Percentiles rank a stretch among this genome's conserved stretches.
Conservation (phyloP, 805 yeast species). For the Scheffersomyces coipomensis region DNA sequence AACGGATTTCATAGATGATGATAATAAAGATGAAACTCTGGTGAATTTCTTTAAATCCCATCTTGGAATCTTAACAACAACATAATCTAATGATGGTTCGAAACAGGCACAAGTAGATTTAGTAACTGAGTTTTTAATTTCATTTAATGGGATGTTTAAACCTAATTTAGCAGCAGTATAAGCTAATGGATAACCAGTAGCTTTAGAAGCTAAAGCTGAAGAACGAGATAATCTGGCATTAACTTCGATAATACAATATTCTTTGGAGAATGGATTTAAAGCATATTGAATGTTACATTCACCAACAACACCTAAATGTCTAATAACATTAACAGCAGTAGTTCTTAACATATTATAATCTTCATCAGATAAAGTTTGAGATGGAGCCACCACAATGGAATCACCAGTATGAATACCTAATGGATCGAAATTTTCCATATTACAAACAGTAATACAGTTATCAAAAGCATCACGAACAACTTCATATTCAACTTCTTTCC, state of each 20-base stretch:
- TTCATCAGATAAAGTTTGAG: constrained; percentile 94
- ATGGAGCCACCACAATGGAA: constrained; percentile 97
- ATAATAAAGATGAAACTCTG: constrained; percentile 81
- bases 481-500: constrained; percentile 99
- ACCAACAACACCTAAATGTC: constrained; percentile 98
- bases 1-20: constrained; percentile 96
- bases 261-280: constrained; percentile 87
- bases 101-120: constrained; percentile 93
- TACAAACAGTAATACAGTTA: constrained; percentile 98
- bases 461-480: constrained; percentile 97
- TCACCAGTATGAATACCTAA: constrained; percentile 99
- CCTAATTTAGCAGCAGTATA: constrained; percentile 98
- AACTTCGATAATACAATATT: constrained; percentile 96
- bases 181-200: constrained; percentile 97
- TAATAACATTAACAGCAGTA: constrained; percentile 93
- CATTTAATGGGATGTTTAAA: constrained; percentile 85
- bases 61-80: constrained; percentile 96
- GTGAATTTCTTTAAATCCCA: constrained; percentile 98
- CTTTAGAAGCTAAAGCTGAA: constrained; percentile 98
- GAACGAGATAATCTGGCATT: constrained; percentile 97
- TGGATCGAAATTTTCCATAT: constrained; percentile 99
- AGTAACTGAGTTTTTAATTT: constrained; percentile 90
- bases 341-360: constrained; percentile 98
- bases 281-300: constrained; percentile 99
- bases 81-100: constrained; percentile 96